Conservation (phyloP, 257 asterid genomes). For the Solanum sitiens region DNA sequence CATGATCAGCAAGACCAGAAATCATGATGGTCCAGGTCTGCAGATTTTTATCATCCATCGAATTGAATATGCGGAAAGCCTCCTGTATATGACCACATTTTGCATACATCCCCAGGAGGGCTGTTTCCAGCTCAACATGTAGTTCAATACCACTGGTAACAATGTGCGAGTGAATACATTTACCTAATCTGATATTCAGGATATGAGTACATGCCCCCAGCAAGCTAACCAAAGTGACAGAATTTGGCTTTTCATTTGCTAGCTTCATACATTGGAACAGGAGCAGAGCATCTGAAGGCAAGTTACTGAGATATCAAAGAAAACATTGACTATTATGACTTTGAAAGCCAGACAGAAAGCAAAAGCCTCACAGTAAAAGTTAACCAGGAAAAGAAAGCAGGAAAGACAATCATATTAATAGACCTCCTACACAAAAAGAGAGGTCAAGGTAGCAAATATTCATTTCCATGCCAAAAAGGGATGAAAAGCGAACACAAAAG, state of each 20-base stretch:
- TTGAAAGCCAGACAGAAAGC: background rate
- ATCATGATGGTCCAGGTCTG: conserved; percentile 31
- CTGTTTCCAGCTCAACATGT: conserved; percentile 49
- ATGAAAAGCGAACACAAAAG: background rate
- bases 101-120: conserved; percentile 58
- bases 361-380: background rate
- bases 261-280: too few relatives aligned
- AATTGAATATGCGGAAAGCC: conserved; percentile 40
- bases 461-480: background rate
- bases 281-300: too few relatives aligned
- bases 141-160: conserved; percentile 28
- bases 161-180: conserved; percentile 45
- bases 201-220: conserved; percentile 15
- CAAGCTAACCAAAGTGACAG: too few relatives aligned
- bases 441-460: background rate
- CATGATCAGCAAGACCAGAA: too few relatives aligned
- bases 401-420: background rate
- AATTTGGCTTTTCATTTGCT: too few relatives aligned
- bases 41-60: conserved; percentile 27
- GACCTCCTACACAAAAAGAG: background rate
- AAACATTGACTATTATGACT: background rate
- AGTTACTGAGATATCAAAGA: too few relatives aligned
- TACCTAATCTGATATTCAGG: conserved; percentile 40
- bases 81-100: conserved; percentile 45
- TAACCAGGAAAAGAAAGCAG: background rate